phyloP scores from a whole-genome alignment of 2,329 filamentous ascomycete species.

The Phialophora tarda region DNA sequence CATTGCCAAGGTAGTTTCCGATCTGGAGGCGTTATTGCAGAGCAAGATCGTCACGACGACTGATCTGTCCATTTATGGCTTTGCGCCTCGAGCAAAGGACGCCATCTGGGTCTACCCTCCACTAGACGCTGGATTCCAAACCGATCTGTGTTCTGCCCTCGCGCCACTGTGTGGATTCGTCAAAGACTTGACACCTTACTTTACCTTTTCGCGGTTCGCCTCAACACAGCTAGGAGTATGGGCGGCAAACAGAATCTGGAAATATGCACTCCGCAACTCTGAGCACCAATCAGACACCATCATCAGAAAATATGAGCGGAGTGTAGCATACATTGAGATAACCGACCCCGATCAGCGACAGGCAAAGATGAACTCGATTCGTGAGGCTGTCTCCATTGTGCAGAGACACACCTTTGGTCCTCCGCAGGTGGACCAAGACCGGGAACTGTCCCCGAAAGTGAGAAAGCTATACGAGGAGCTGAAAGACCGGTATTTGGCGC shows the following conservation, averaged over 20 bases:
- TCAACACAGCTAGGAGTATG: constrained; percentile 75
- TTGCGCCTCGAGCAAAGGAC: constrained; percentile 65
- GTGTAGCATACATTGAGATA: constrained; percentile 22
- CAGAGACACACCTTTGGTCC: constrained; percentile 29
- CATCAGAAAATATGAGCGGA: constrained; percentile 32
- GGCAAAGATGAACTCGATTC: constrained; percentile 23
- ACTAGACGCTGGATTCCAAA: constrained; percentile 62
- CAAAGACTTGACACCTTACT: constrained; percentile 60
- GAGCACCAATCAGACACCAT: constrained; percentile 24
- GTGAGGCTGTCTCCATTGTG: constrained; percentile 31
- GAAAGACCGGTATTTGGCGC: constrained; percentile 64
- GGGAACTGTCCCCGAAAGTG: constrained; percentile 67
- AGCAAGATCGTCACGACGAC: constrained; percentile 80
- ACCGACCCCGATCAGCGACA: constrained; percentile 23
- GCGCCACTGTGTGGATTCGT: constrained; percentile 59
- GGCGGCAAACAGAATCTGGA: constrained; percentile 85
- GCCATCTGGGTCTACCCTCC: constrained; percentile 63
- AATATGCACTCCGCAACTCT: constrained; percentile 63
- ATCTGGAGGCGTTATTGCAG: constrained; percentile 76
- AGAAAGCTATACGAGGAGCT: constrained; percentile 66
- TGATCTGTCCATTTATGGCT: constrained; percentile 64
- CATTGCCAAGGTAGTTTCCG: constrained; percentile 69
- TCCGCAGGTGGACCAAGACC: constrained; percentile 14
- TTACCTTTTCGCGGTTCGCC: constrained; percentile 64
- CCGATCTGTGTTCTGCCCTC: constrained; percentile 67